Evolutionary conservation across 139 green algal species (phyloP), one percentile per base, ranked within the genome.

Genomic region (Nannochloris sp.): DNA sequence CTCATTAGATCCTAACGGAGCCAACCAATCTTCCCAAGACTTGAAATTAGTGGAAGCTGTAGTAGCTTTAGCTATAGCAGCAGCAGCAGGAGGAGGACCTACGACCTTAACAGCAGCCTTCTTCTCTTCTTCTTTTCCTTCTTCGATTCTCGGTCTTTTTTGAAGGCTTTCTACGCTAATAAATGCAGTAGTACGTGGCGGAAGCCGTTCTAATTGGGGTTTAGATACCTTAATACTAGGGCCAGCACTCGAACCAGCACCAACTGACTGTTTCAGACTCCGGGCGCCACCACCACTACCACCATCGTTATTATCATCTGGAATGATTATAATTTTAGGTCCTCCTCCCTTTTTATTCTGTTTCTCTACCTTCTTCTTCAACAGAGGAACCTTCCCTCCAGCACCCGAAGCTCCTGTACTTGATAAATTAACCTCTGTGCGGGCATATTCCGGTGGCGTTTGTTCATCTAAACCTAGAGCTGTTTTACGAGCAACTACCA

Each of bases 11-110:
- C 32, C 47, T 37, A 70, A 33, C n/a, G 63, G 63, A 37, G 33
- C 24, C 23, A 70, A 30, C 63, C 63, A 70, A n/a, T 70, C 63
- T 23, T 70, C 32, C 63, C 63, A 70, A n/a, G 45, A 61, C 63
- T 70, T 70, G 19, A 51, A n/a, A n/a, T n/a, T n/a, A n/a, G n/a
- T n/a, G n/a, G n/a, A n/a, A n/a, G n/a, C n/a, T n/a, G n/a, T n/a
- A n/a, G n/a, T n/a, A n/a, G n/a, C n/a, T n/a, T n/a, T n/a, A n/a
- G n/a, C n/a, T n/a, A n/a, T n/a, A n/a, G n/a, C n/a, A n/a, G n/a
- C n/a, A n/a, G n/a, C n/a, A n/a, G n/a, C n/a, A n/a, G n/a, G n/a
- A n/a, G n/a, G n/a, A n/a, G n/a, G n/a, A n/a, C n/a, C n/a, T n/a
- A n/a, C n/a, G n/a, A n/a, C n/a, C n/a, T n/a, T n/a, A n/a, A n/a